phyloP scores from a whole-genome alignment of 441 rosid species.

The Corymbia citriodora region DNA sequence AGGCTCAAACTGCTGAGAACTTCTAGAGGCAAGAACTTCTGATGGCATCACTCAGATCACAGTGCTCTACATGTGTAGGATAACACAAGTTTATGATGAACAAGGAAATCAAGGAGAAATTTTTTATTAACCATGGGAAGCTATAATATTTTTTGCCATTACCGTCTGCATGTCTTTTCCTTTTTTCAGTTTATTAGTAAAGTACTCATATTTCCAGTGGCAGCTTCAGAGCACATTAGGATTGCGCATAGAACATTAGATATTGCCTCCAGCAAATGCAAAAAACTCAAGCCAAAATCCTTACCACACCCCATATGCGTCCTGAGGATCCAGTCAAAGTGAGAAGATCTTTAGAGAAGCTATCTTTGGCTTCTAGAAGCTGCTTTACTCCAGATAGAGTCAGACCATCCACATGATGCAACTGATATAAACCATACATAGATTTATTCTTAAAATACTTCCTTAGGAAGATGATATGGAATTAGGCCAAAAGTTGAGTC shows the following conservation, averaged over 20 bases:
- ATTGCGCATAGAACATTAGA: not conserved
- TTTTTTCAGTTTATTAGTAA: not conserved
- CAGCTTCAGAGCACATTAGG: not conserved
- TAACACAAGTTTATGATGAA: not conserved
- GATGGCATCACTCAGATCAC: not conserved
- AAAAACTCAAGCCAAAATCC: slow-evolving; percentile 14
- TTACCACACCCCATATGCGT: slow-evolving; percentile 77
- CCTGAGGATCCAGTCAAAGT: slow-evolving; percentile 73
- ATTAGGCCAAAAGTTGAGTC: not conserved
- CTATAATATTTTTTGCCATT: not conserved
- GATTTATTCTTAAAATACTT: not conserved
- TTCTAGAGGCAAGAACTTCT: not conserved
- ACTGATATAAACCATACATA: slow-evolving; percentile 28
- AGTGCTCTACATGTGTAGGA: not conserved
- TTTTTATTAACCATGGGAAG: not conserved
- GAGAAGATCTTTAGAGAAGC: slow-evolving; percentile 29
- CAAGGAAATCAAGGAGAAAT: not conserved
- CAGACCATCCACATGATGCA: slow-evolving; percentile 90
- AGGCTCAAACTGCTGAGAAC: not conserved
- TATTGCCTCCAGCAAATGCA: not conserved
- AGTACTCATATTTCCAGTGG: not conserved
- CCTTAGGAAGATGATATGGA: not conserved
- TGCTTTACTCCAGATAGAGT: slow-evolving; percentile 48
- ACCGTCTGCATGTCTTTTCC: not conserved
- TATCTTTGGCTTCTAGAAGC: slow-evolving; percentile 47